Evolutionary conservation across 306 rosid species (phyloP).

Genomic region (Herpetospermum pedunculosum): DNA sequence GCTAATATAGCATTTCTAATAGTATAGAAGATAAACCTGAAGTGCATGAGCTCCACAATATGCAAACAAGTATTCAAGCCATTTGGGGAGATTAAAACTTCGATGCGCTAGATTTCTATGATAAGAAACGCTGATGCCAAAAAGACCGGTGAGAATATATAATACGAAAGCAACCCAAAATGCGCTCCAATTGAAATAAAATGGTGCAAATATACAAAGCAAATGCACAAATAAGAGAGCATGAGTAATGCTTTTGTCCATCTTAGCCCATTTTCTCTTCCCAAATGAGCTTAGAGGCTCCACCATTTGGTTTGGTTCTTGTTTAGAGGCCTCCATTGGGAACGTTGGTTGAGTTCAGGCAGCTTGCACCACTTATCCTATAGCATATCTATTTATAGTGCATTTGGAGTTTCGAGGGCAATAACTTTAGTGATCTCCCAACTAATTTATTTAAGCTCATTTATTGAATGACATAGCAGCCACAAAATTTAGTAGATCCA

Average conservation of each 20-base stretch:
- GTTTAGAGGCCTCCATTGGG: background rate
- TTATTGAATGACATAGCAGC: background rate
- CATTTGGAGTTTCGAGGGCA: background rate
- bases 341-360: background rate
- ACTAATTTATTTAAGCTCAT: background rate
- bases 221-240: constrained; percentile 50
- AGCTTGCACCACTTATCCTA: background rate
- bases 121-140: constrained; percentile 68
- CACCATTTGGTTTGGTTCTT: background rate
- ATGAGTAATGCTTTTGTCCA: constrained; percentile 33
- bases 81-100: constrained; percentile 46
- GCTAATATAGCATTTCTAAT: too few relatives aligned
- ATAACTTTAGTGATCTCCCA: background rate
- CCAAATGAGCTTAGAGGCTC: background rate
- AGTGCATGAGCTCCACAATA: constrained; percentile 68
- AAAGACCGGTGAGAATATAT: constrained; percentile 52
- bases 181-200: constrained; percentile 53
- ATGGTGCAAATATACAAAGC: constrained; percentile 56
- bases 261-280: background rate
- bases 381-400: background rate
- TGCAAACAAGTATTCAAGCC: constrained; percentile 75
- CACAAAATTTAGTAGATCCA: background rate
- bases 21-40: too few relatives aligned
- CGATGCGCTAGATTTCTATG: constrained; percentile 76
- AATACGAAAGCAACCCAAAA: constrained; percentile 42